Base-by-base conservation (phyloP, 495 filamentous ascomycete species). In the Arthonia radiata region DNA sequence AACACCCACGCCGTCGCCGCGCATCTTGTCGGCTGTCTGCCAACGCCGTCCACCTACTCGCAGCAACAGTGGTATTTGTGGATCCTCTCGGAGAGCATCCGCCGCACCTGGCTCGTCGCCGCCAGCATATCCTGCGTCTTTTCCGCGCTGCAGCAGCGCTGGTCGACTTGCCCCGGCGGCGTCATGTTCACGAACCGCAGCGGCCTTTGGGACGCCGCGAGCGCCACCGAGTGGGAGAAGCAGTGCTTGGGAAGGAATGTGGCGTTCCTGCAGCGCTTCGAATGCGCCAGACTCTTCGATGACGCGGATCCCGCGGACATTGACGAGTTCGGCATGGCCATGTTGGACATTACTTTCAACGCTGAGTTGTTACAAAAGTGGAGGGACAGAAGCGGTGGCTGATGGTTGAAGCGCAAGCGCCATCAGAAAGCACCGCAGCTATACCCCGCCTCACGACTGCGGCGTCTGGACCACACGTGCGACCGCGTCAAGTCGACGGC, bases 31-130 rank as follows among this genome's bases (percentile, higher is more conserved):
- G 27, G 27, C 7, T 28, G 21, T 17, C 16, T 30, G 8, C 35
- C 21, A 27, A 28, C 17, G 18, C 25, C 31, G 10, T 31, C 32
- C 12, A 31, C 32, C 22, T 24, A 22, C 22, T 31, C 35, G 15
- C 30, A 29, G 27, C 18, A 28, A 16, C 27, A 21, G 17, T 38
- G 32, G 31, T 33, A 31, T 18, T 29, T 34, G 12, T 38, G 28
- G 31, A 34, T 38, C 17, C 25, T 38, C 12, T 29, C 35, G 11
- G 32, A 38, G 31, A 34, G 31, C 35, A 17, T 38, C 12, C 35
- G 35, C 28, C 35, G 35, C 35, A 38, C 35, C 27, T 29, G 27
- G 30, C 31, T 38, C 23, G 18, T 38, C 24, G 24, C 27, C 24
- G 24, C 15, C 24, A 27, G 16, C 25, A n/a, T 38, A 18, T 15